A percentile compares a stretch with the other conserved stretches of the same genome.
Evolutionary conservation across 1,284 basidiomycete genomes (phyloP).

Genomic region (Ustilago cynodontis): DNA sequence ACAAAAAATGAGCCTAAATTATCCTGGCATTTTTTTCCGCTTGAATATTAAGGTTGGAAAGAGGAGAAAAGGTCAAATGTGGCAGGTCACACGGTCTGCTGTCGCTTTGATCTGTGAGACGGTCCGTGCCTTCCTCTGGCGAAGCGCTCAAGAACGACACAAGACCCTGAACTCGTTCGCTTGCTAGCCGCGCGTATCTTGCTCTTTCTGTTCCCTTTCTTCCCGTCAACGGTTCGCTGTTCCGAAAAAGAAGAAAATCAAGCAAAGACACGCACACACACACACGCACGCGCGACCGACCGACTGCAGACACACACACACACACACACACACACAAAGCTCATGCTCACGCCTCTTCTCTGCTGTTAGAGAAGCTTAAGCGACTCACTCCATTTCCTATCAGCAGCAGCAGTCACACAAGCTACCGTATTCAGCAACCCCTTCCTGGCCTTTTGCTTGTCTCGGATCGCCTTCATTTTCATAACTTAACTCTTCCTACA

Average conservation of each 20-base stretch:
- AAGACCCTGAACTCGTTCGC: background rate
- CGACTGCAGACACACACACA: background rate
- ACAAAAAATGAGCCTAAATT: background rate
- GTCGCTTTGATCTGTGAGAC: background rate
- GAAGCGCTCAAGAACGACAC: background rate
- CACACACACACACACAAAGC: conserved; percentile 1
- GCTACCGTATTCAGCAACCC: background rate
- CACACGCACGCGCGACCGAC: conserved; percentile 2
- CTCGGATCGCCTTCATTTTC: conserved; percentile 1
- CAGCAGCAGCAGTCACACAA: background rate
- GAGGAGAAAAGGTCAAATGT: background rate
- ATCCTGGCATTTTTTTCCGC: background rate
- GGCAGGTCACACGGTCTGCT: background rate
- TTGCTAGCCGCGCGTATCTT: background rate
- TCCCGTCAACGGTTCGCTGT: background rate
- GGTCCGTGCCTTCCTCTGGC: background rate
- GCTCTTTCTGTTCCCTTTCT: no score
- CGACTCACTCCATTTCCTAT: conserved; percentile 1
- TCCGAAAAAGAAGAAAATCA: background rate
- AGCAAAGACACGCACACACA: no score
- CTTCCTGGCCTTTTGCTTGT: background rate
- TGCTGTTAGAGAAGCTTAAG: background rate
- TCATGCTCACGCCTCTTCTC: conserved; percentile 14
- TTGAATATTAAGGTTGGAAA: background rate
- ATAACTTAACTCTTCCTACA: background rate